Conservation (phyloP, 2,329 filamentous ascomycete species). For the Ustilaginoidea virens region DNA sequence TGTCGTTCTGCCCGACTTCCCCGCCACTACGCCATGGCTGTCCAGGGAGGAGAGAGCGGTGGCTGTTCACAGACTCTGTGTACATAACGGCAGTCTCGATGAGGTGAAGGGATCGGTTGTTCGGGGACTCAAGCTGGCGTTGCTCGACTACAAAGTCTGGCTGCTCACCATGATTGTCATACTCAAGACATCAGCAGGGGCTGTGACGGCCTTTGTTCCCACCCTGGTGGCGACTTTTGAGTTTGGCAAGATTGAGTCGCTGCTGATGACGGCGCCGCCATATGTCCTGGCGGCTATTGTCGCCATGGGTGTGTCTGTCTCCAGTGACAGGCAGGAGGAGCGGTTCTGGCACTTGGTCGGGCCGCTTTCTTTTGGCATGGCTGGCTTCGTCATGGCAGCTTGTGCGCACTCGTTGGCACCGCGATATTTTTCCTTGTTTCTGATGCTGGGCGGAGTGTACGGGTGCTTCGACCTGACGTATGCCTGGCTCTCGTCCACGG, state of each 20-base stretch:
- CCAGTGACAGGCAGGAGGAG: conserved; percentile 56
- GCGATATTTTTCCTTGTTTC: conserved; percentile 4
- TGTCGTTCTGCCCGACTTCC: conserved; percentile 16
- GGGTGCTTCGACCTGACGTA: conserved; percentile 3
- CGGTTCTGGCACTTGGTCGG: conserved; percentile 51
- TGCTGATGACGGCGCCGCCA: conserved; percentile 49
- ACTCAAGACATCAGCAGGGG: conserved; percentile 6
- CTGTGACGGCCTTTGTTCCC: conserved; percentile 6
- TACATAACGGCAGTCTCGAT: conserved; percentile 5
- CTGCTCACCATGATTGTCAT: conserved; percentile 5
- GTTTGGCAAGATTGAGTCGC: conserved; percentile 27
- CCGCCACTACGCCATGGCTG: conserved; percentile 23
- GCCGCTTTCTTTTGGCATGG: conserved; percentile 45
- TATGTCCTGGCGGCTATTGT: conserved; percentile 48
- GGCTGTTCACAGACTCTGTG: conserved; percentile 4
- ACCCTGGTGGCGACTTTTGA: conserved; percentile 5
- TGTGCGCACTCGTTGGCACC: conserved; percentile 25
- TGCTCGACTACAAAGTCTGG: conserved; percentile 12
- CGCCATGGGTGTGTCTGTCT: conserved; percentile 49
- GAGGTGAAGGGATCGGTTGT: conserved; percentile 8
- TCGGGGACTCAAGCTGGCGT: conserved; percentile 12
- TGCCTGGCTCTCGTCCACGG: conserved; percentile 5
- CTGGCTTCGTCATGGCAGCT: conserved; percentile 52
- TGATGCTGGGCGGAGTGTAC: conserved; percentile 5
- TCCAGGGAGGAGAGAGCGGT: conserved; percentile 10